phyloP scores from a whole-genome alignment of 2,329 filamentous ascomycete species.

The Endocalyx cinctus region DNA sequence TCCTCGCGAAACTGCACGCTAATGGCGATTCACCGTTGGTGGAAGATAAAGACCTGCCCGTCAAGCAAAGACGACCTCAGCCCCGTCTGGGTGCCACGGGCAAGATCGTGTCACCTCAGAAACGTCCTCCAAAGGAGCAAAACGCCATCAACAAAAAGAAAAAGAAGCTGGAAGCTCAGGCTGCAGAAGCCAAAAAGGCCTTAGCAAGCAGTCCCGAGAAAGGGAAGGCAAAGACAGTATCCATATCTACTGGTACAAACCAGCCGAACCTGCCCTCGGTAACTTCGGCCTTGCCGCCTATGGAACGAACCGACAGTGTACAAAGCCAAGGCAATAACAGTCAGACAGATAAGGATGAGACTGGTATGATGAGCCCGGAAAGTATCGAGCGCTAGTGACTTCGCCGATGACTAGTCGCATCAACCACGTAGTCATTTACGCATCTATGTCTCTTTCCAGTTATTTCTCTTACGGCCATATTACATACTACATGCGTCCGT shows the following conservation, averaged over 20 bases:
- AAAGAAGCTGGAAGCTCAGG: slow-evolving; percentile 68
- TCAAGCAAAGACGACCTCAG: slow-evolving; percentile 78
- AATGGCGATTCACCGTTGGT: slow-evolving; percentile 78
- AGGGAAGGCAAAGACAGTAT: slow-evolving; percentile 41
- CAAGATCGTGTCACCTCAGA: slow-evolving; percentile 82
- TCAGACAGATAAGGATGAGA: slow-evolving; percentile 64
- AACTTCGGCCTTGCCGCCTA: slow-evolving; percentile 37
- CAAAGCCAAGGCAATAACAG: slow-evolving; percentile 55
- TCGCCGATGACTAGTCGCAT: no score
- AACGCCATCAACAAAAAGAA: slow-evolving; percentile 83
- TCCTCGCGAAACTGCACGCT: slow-evolving; percentile 80
- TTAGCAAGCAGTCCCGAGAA: slow-evolving; percentile 34
- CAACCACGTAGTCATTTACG: no score
- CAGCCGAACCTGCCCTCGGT: slow-evolving; percentile 34
- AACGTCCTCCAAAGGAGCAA: slow-evolving; percentile 76
- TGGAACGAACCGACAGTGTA: slow-evolving; percentile 56
- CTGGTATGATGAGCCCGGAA: slow-evolving; percentile 81
- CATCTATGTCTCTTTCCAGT: no score
- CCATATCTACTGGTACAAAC: slow-evolving; percentile 26
- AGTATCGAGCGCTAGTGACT: slow-evolving; percentile 60
- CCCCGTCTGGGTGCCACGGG: slow-evolving; percentile 65
- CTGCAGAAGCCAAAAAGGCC: slow-evolving; percentile 39
- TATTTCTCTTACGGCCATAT: no score
- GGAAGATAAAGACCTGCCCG: slow-evolving; percentile 91
- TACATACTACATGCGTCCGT: no score